phyloP scores from a whole-genome alignment of 768 basidiomycete genomes.

The Hemileccinum impolitum region DNA sequence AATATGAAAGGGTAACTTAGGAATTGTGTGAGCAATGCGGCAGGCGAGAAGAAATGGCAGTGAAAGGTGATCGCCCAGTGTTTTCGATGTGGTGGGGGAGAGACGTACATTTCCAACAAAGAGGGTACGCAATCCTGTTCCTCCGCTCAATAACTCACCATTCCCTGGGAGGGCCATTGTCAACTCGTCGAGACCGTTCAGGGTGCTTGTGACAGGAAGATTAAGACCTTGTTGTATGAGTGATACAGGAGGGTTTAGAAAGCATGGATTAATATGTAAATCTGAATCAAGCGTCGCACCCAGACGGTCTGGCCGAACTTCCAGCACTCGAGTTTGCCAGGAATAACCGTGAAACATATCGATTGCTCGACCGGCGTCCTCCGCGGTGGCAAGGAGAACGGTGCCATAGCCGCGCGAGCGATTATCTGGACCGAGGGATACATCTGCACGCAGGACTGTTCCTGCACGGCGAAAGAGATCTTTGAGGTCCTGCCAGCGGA shows the following conservation, averaged over 20 bases:
- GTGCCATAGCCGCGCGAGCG: slow-evolving; percentile 93
- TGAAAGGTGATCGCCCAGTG: background rate
- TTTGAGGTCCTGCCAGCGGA: slow-evolving; percentile 99
- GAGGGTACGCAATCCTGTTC: slow-evolving; percentile 49
- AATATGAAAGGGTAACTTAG: slow-evolving; percentile 86
- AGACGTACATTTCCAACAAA: slow-evolving; percentile 86
- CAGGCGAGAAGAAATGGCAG: background rate
- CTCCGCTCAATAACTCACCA: slow-evolving; percentile 28
- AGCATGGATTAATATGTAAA: slow-evolving; percentile 10
- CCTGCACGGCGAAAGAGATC: slow-evolving; percentile 96
- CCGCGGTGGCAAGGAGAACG: slow-evolving; percentile 89
- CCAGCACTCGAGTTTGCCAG: slow-evolving; percentile 93
- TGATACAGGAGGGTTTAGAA: slow-evolving; percentile 13
- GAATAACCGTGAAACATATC: slow-evolving; percentile 95
- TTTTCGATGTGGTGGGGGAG: slow-evolving; percentile 5
- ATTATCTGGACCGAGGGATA: slow-evolving; percentile 83
- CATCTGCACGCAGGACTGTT: slow-evolving; percentile 77
- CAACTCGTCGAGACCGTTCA: slow-evolving; percentile 19
- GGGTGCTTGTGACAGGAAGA: slow-evolving; percentile 9
- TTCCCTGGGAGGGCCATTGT: slow-evolving; percentile 9
- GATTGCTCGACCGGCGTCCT: slow-evolving; percentile 91
- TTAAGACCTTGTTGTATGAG: slow-evolving; percentile 20
- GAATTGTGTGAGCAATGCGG: slow-evolving; percentile 16
- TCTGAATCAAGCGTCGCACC: slow-evolving; percentile 29
- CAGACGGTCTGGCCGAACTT: slow-evolving; percentile 87